These are phyloP conservation scores for Eucalyptus erythrocorys DNA, from an alignment of 345 rosid genomes.

Conservation along the genomic window DNA sequence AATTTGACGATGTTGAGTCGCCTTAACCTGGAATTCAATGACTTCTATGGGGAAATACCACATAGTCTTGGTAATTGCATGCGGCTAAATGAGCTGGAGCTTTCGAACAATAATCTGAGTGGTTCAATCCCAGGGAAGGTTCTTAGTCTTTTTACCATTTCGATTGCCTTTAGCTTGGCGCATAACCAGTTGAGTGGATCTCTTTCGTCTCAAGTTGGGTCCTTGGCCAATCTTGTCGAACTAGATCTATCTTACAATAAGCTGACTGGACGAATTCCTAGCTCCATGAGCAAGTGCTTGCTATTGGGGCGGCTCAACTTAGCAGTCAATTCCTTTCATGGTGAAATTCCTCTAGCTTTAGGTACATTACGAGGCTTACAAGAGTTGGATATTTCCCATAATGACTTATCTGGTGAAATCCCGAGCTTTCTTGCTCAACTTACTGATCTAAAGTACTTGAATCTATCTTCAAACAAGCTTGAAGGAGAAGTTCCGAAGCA, in stretches of 20 bases:
- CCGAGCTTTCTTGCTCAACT: conserved; percentile 1
- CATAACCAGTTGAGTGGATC: conserved; percentile 1
- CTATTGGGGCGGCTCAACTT: background rate
- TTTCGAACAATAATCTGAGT: conserved; percentile 1
- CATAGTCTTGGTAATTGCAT: background rate
- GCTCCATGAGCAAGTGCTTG: conserved; percentile 2
- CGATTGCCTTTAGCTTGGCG: background rate
- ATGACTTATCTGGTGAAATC: conserved; percentile 15
- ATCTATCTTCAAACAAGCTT: conserved; percentile 27
- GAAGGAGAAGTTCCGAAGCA: conserved; percentile 26
- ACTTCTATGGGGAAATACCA: conserved; percentile 5
- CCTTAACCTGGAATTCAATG: fast-evolving
- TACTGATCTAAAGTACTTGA: background rate
- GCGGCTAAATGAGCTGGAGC: background rate
- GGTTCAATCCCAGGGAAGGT: background rate
- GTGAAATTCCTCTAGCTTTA: conserved; percentile 18
- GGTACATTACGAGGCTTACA: conserved; percentile 3
- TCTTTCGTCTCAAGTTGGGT: conserved; percentile 5
- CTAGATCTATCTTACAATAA: conserved; percentile 1
- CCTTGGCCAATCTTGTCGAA: background rate
- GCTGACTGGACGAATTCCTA: background rate
- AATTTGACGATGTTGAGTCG: background rate
- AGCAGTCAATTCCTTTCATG: background rate
- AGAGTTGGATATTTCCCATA: conserved; percentile 18
- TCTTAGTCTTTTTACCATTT: background rate